Evolutionary conservation across 129 eudicot genomes (phyloP), one percentile per base, ranked within the genome.

Genomic region (Helianthus tuberosus): DNA sequence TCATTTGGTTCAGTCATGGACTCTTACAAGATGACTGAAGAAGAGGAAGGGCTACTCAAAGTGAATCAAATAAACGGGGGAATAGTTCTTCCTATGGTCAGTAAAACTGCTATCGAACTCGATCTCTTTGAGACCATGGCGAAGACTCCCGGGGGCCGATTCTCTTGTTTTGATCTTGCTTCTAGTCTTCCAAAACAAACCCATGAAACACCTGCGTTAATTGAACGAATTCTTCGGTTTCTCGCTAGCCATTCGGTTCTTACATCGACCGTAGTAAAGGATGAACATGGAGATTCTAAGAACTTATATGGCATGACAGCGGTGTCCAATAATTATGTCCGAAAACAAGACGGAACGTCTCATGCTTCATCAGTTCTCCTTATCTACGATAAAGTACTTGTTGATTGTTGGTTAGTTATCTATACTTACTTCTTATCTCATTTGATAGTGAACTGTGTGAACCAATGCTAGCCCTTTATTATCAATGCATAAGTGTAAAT

Each of bases 181-280:
- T 20, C 23, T 20, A 20, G 23, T 0, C 23, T 20, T 20, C 23
- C 23, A 20, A 20, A 20, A 20, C 23, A 20, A 20, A 77, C 36
- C 72, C 75, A 79, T 1, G 55, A 84, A 8, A 79, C 88, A 27
- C 80, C 74, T 7, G 65, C 6, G 27, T n/a, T 84, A 53, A 57
- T 84, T 5, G 88, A 84, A 11, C 85, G 88, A 3, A 55, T 84
- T 52, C 80, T 84, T 17, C 77, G 85, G 50, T 72, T 73, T 54
- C 80, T 84, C 3, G 75, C 80, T 10, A 72, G 66, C 11, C 36
- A 80, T 32, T 64, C 72, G 10, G 60, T 84, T 23, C 74, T 84
- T 35, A 64, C 73, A 13, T 54, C 48, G 0, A 59, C n/a, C 11
- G 36, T 39, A 5, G 71, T 27, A 0, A 68, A 54, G 20, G 83